Conservation (phyloP, 805 yeast species). For the Hanseniaspora opuntiae region DNA sequence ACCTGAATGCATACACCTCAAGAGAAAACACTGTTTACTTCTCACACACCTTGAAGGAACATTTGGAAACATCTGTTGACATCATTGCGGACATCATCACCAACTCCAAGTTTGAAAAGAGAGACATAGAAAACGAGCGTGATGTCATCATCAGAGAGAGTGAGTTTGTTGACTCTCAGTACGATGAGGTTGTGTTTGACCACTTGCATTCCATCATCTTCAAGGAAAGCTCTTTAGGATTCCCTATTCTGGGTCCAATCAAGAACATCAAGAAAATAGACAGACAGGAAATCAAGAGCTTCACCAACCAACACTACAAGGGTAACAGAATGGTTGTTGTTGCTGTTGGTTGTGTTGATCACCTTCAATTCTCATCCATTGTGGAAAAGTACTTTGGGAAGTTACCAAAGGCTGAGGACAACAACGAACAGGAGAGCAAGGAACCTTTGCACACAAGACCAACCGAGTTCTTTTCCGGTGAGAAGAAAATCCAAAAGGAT, state of each 20-base stretch:
- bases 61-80: constrained; percentile 75
- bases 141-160: constrained; percentile 92
- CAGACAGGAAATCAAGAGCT: constrained; percentile 60
- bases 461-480: constrained; percentile 60
- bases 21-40: constrained; percentile 95
- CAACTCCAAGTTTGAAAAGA: constrained; percentile 62
- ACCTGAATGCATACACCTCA: constrained; percentile 95
- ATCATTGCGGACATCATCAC: constrained; percentile 82
- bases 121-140: constrained; percentile 88
- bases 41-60: constrained; percentile 71
- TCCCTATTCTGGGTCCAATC: constrained; percentile 91
- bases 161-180: constrained; percentile 96
- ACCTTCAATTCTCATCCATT: constrained; percentile 60
- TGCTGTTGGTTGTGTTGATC: constrained; percentile 89
- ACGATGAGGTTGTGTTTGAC: constrained; percentile 95
- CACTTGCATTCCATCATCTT: constrained; percentile 87
- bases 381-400: constrained; percentile 71
- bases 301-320: constrained; percentile 74
- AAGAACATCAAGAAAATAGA: constrained; percentile 72
- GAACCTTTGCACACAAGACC: constrained; percentile 36
- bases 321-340: constrained; percentile 98
- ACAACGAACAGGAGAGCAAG: constrained; percentile 34
- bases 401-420: constrained; percentile 31
- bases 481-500: constrained; percentile 68
- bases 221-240: constrained; percentile 83